Evolutionary conservation across 768 basidiomycete genomes (phyloP).

Genomic region (Coprinellus micaceus): DNA sequence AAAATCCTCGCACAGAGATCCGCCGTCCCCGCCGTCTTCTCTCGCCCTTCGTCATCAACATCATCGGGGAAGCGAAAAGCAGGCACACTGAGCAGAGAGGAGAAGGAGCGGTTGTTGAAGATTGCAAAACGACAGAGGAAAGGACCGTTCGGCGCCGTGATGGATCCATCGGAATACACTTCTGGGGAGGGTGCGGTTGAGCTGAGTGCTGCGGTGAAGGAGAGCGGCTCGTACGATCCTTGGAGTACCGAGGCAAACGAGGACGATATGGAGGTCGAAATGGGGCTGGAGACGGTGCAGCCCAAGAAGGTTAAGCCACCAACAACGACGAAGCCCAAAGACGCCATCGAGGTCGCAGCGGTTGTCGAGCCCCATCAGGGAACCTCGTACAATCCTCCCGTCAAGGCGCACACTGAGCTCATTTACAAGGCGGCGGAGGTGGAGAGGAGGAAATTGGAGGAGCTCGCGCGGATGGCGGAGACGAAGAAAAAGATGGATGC

Average conservation of each 20-base stretch:
- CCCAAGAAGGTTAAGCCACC: slow-evolving; percentile 57
- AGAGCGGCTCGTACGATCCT: slow-evolving; percentile 63
- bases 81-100: slow-evolving; percentile 47
- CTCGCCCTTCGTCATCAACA: slow-evolving; percentile 41
- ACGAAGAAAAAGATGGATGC: slow-evolving; percentile 53
- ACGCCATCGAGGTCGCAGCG: slow-evolving; percentile 60
- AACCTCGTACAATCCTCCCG: slow-evolving; percentile 85
- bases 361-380: slow-evolving; percentile 74
- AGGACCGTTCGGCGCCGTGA: slow-evolving; percentile 67
- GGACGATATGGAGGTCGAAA: slow-evolving; percentile 36
- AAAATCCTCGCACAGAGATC: slow-evolving; percentile 85
- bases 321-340: slow-evolving; percentile 39
- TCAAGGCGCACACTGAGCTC: slow-evolving; percentile 66
- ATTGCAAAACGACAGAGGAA: slow-evolving; percentile 71
- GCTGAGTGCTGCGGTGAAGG: slow-evolving; percentile 64
- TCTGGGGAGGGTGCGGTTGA: slow-evolving; percentile 64
- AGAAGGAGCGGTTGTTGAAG: slow-evolving; percentile 71
- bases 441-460: slow-evolving; percentile 56
- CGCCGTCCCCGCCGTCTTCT: slow-evolving; percentile 79
- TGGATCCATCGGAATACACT: slow-evolving; percentile 66
- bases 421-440: slow-evolving; percentile 61
- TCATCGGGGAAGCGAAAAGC: slow-evolving; percentile 40
- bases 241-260: slow-evolving; percentile 43
- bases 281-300: slow-evolving; percentile 42
- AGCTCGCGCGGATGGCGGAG: slow-evolving; percentile 50